Percentiles rank a stretch among this genome's conserved stretches.
These are phyloP conservation scores for Bauhinia variegata DNA, from an alignment of 306 rosid genomes.

Conservation along the genomic window DNA sequence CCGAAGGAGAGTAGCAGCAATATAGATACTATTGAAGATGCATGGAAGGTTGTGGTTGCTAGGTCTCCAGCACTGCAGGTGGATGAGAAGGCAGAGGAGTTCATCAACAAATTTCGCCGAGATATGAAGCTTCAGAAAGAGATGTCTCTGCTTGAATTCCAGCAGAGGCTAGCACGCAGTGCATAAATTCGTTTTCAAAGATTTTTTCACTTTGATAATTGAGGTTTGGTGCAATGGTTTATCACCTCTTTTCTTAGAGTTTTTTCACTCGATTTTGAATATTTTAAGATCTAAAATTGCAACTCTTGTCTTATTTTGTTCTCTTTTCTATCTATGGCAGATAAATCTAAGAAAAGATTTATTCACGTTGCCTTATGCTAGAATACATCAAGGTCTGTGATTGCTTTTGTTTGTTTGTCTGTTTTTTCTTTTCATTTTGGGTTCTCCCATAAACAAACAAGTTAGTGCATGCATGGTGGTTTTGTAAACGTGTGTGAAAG, in stretches of 20 bases:
- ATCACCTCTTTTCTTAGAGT: too few species aligned
- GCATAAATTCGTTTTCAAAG: conserved; percentile 12
- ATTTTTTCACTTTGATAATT: too few species aligned
- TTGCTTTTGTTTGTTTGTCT: neutral
- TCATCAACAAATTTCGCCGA: conserved; percentile 58
- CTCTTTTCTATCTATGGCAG: too few species aligned
- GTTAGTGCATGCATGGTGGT: conserved; percentile 1
- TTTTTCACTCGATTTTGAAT: too few species aligned
- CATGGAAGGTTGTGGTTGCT: conserved; percentile 52
- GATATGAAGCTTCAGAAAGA: conserved; percentile 57
- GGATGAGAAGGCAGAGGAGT: conserved; percentile 63
- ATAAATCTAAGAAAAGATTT: too few species aligned
- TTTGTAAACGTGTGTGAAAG: conserved; percentile 20
- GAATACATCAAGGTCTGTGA: conserved; percentile 9
- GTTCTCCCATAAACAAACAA: conserved; percentile 20
- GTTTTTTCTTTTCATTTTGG: conserved; percentile 19
- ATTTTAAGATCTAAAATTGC: too few species aligned
- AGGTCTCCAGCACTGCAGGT: conserved; percentile 48
- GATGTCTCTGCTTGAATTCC: conserved; percentile 48
- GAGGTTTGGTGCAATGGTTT: too few species aligned
- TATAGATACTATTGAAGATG: conserved; percentile 44
- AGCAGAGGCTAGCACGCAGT: conserved; percentile 50
- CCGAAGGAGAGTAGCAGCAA: conserved; percentile 24
- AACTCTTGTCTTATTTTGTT: too few species aligned
- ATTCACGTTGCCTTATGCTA: conserved; percentile 18